Percentiles rank a stretch among this genome's conserved stretches.
phyloP scores from a whole-genome alignment of 768 basidiomycete species.

The Serendipita sp. region DNA sequence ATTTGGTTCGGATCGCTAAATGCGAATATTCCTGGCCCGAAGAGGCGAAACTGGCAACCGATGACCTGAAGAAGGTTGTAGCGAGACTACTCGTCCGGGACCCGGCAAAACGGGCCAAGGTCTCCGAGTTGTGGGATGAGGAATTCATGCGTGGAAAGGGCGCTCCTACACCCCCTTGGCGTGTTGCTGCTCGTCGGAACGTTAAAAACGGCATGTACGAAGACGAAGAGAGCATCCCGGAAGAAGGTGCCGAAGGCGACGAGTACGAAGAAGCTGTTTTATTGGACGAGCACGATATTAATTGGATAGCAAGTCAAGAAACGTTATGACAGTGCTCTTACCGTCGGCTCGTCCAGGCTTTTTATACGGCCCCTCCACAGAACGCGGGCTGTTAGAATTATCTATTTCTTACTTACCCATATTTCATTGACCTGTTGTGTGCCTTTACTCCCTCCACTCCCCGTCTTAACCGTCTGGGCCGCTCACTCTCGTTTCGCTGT shows the following conservation, averaged over 20 bases:
- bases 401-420: too few relatives aligned
- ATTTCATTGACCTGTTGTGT: too few relatives aligned
- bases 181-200: background rate
- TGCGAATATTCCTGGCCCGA: constrained; percentile 64
- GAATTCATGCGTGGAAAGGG: constrained; percentile 30
- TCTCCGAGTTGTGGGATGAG: constrained; percentile 45
- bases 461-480: too few relatives aligned
- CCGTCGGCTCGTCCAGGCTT: too few relatives aligned
- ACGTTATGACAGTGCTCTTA: background rate
- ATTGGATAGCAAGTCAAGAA: constrained; percentile 17
- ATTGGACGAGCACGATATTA: constrained; percentile 18
- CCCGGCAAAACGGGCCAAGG: constrained; percentile 41
- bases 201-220: constrained; percentile 12
- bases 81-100: constrained; percentile 51
- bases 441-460: too few relatives aligned
- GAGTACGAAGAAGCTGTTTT: constrained; percentile 16
- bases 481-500: too few relatives aligned
- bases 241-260: constrained; percentile 8
- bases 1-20: constrained; percentile 65
- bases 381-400: too few relatives aligned
- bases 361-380: too few relatives aligned
- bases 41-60: constrained; percentile 20
- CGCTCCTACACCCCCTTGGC: constrained; percentile 16
- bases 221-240: constrained; percentile 6
- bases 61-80: constrained; percentile 39